Base-by-base conservation (phyloP, 441 rosid genomes). In the Arabidopsis lyrata region DNA sequence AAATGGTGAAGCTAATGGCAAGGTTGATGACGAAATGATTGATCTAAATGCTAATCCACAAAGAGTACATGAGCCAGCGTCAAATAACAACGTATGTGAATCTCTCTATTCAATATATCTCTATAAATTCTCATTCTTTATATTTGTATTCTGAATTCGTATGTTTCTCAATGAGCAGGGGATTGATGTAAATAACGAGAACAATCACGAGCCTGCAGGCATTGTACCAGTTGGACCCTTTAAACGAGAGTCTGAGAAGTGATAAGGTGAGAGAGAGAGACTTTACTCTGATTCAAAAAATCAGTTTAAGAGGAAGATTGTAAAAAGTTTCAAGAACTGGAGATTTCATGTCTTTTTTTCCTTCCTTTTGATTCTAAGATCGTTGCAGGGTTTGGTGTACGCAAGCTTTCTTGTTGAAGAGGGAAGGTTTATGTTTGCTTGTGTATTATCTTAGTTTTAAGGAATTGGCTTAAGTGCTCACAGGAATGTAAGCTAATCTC, bases 21-120 rank as follows among this genome's bases (percentile, higher is more conserved):
- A 79, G 75, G 70, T 68, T 29, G 67, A 63, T 63, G 74, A 80
- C 14, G 74, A 81, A 53, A 77, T 83, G 90, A 86, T 92, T 4
- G 95, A 92, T 80, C 82, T 92, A 81, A 90, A 92, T 62, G 79
- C 83, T 80, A 85, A 85, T 76, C 96, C 96, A 49, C 78, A 79
- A 22, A 75, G 88, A 66, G 49, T 76, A 58, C 86, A 83, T 32
- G 92, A 79, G 13, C 85, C 86, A 66, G 77, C 85, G 82, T 78
- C 87, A 60, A 85, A 81, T 74, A 79, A 83, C 83, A 80, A 86
- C 77, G 89, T 87, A 63, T 3, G 78, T 66, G 7, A 8, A 48
- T 66, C 72, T 70, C 58, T 62, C 48, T 24, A 42, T 41, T 34
- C 35, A 18, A 5, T 39, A 10, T 4, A 15, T 60, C 5, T n/a